Conservation (phyloP, 352 stramenopile genomes). For the Aphanomyces astaci region DNA sequence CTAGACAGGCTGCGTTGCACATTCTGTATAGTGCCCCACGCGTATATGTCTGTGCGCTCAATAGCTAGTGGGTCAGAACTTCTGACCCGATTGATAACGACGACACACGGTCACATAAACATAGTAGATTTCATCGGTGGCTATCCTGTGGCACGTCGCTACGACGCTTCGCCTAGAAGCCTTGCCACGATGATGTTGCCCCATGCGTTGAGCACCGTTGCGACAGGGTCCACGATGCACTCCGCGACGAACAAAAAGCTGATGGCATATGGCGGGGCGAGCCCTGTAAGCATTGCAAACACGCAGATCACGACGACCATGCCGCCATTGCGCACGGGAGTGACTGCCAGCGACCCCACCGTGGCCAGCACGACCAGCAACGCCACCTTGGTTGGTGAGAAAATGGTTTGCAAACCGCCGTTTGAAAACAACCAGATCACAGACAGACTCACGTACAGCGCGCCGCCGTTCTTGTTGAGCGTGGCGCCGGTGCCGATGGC, state of each 20-base stretch:
- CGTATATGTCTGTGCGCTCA: no score
- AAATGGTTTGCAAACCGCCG: not conserved
- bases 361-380: not conserved
- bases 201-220: not conserved
- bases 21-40: no score
- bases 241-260: not conserved
- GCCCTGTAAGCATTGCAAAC: not conserved
- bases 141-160: no score
- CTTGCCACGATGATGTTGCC: not conserved
- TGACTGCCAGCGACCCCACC: not conserved
- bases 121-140: no score
- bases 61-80: no score
- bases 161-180: no score
- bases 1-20: no score
- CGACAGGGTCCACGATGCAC: not conserved
- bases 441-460: not conserved
- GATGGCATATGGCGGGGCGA: not conserved
- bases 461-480: not conserved
- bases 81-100: no score
- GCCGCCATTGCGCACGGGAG: not conserved
- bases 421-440: not conserved
- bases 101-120: no score
- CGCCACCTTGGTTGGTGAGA: not conserved
- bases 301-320: not conserved
- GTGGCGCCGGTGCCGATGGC: not conserved